These are phyloP conservation scores for Sergeia podlipaevii DNA, from an alignment of 208 protist species.

Conservation along the genomic window DNA sequence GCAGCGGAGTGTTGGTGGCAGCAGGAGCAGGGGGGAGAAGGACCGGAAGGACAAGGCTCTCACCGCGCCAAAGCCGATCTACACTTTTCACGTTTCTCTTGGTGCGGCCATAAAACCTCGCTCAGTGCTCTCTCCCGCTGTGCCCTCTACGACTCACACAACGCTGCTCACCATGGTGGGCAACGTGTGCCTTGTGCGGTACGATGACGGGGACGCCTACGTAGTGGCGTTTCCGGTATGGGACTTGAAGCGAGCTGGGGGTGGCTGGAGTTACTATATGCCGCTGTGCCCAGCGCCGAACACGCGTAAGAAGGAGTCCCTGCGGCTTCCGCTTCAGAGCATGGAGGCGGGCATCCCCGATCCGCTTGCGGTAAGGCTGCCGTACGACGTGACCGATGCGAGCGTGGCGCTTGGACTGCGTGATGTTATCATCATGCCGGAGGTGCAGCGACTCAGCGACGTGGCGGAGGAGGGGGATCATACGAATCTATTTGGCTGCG, in stretches of 20 bases:
- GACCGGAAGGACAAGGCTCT: not conserved
- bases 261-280: slow-evolving; percentile 53
- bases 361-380: slow-evolving; percentile 58
- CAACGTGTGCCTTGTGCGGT: slow-evolving; percentile 67
- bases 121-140: slow-evolving; percentile 14
- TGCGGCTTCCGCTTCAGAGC: slow-evolving; percentile 35
- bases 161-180: slow-evolving; percentile 27
- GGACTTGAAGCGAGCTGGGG: slow-evolving; percentile 23
- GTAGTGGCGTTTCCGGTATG: slow-evolving; percentile 64
- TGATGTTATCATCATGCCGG: slow-evolving; percentile 57
- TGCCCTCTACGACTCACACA: slow-evolving; percentile 28
- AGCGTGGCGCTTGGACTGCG: slow-evolving; percentile 53
- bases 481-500: slow-evolving; percentile 16
- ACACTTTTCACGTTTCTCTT: slow-evolving; percentile 20
- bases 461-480: slow-evolving; percentile 1
- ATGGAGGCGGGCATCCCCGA: slow-evolving; percentile 27
- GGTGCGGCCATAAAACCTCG: slow-evolving; percentile 9
- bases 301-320: slow-evolving; percentile 7
- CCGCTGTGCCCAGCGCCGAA: slow-evolving; percentile 2
- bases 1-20: slow-evolving; percentile 7
- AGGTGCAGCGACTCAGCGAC: slow-evolving; percentile 7
- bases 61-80: slow-evolving; percentile 1
- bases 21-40: slow-evolving; percentile 6
- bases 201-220: slow-evolving; percentile 26
- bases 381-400: slow-evolving; percentile 43